These are phyloP conservation scores for Ampelocalamus luodianensis DNA, from an alignment of 176 grass and related monocot genomes.

Conservation along the genomic window DNA sequence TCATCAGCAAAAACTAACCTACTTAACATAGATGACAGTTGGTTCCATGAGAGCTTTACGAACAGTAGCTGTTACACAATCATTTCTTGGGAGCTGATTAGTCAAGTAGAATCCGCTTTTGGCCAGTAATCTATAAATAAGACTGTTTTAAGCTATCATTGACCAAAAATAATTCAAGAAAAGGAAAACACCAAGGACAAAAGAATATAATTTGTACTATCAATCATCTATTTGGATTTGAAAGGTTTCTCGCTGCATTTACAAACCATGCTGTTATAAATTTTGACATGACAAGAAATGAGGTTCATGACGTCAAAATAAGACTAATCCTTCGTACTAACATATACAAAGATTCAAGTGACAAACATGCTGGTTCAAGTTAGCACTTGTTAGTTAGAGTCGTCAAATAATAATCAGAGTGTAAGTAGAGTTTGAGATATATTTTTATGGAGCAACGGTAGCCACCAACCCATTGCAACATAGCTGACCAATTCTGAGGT, in stretches of 20 bases:
- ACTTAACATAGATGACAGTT: constrained; percentile 90
- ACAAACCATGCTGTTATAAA: neutral
- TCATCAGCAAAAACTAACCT: constrained; percentile 57
- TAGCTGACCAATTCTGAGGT: neutral
- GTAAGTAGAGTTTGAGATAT: neutral
- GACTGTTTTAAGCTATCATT: neutral
- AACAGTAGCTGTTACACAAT: constrained; percentile 54
- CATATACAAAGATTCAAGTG: constrained; percentile 7
- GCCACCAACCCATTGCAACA: neutral
- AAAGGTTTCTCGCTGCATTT: neutral
- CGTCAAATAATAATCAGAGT: neutral
- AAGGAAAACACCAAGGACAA: neutral
- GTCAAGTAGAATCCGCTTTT: constrained; percentile 73
- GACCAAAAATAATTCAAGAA: neutral
- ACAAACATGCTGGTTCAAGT: neutral
- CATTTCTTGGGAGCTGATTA: constrained; percentile 70
- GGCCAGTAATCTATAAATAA: constrained; percentile 64
- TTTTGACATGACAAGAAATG: neutral
- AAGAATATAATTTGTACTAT: neutral
- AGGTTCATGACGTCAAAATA: neutral
- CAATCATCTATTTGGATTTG: neutral
- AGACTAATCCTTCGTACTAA: neutral
- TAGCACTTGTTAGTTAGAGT: neutral
- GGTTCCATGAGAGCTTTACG: constrained; percentile 96
- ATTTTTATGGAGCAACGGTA: neutral